phyloP scores from a whole-genome alignment of 768 basidiomycete species.

The Naganishia kalamii region DNA sequence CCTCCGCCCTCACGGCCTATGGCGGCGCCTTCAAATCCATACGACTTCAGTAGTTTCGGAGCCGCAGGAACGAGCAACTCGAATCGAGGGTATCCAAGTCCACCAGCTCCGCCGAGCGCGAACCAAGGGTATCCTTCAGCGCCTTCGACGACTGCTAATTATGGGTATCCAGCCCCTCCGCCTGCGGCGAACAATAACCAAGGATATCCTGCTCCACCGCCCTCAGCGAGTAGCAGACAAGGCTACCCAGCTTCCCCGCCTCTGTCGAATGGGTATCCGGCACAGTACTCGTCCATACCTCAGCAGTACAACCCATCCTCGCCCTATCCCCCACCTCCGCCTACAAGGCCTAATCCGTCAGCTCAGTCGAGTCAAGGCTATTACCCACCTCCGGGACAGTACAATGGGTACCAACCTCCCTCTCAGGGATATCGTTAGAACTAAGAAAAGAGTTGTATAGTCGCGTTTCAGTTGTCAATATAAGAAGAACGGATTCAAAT shows the following conservation, averaged over 20 bases:
- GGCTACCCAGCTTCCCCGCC: not conserved
- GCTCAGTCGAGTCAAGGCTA: not conserved
- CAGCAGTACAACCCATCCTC: not conserved
- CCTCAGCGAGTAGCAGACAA: no score
- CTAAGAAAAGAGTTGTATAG: no score
- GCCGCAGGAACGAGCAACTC: not conserved
- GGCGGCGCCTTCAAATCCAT: constrained; percentile 33
- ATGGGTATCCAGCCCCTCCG: not conserved
- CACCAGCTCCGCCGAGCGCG: not conserved
- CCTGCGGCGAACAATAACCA: not conserved
- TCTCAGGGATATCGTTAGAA: no score
- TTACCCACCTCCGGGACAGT: no score
- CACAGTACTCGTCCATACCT: not conserved
- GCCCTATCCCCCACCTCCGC: not conserved
- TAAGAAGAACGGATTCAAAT: no score
- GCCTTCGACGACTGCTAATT: not conserved
- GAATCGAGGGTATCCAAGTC: no score
- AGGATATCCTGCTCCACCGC: not conserved
- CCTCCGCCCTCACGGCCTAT: constrained; percentile 36
- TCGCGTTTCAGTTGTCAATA: no score
- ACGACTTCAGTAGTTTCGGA: constrained; percentile 35
- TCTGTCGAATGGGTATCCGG: not conserved
- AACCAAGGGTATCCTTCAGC: not conserved
- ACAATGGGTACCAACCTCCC: no score
- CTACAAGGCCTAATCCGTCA: not conserved